Base-by-base conservation (phyloP, 2,329 filamentous ascomycete species). In the Arthrobotrys conoides region DNA sequence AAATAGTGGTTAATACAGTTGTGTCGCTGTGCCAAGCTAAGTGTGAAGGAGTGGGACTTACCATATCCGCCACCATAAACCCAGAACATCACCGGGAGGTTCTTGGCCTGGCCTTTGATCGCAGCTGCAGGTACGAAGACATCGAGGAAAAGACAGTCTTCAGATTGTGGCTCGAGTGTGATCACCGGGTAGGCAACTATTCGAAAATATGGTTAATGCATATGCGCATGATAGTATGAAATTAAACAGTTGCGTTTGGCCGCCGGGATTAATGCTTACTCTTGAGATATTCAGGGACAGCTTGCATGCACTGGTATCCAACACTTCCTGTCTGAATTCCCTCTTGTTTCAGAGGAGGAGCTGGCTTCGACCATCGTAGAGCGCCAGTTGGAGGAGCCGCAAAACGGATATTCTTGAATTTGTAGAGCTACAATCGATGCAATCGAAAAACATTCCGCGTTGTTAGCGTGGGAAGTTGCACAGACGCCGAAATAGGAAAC, bases 81-180 rank as follows among this genome's bases (percentile, higher is more conserved):
- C 84, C 84, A 88, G 5, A 87, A 84, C 16, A 86, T 82, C 1
- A 88, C 86, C 1, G 86, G 86, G 6, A 88, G 81, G 61, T 82
- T 82, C n/a, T 82, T 79, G 0, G 81, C 82, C 12, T 84, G 83
- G 27, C 84, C 82, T 18, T 83, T 80, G 20, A 87, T 81, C 0
- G 85, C 86, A 69, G 84, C 84, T 5, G 82, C 83, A 3, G 87
- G 87, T 0, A 87, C 86, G 49, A 85, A 86, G n/a, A 88, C 80
- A 80, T 88, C 86, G 12, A 88, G 84, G 79, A 87, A 87, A 1
- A 88, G 83, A 75, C 87, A 88, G 73, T 88, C 86, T 80, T 88
- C 86, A 12, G 81, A 81, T 10, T 59, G 75, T n/a, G 75, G 80
- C 41, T 82, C 81, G 5, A 80, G 67, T 3, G 76, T 76, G 30